Conservation (phyloP, 2,329 filamentous ascomycete species). For the Ustilaginoidea virens region DNA sequence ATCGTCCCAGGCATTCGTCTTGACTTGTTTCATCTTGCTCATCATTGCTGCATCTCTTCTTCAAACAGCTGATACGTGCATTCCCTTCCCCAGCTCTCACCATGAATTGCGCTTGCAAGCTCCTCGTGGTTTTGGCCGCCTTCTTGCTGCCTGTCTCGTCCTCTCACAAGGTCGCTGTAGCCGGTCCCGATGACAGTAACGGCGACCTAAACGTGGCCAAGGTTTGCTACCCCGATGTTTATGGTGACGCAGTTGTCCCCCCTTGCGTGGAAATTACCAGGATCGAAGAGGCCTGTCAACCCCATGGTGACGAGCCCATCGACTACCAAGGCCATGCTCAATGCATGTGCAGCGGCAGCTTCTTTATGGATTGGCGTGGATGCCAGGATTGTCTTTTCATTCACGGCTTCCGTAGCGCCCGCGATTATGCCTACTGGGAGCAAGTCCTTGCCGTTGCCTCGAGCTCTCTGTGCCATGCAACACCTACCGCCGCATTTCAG, state of each 20-base stretch:
- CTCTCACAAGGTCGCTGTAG: neutral
- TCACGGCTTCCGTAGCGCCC: constrained; percentile 23
- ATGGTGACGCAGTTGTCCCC: constrained; percentile 5
- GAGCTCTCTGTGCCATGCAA: constrained; percentile 19
- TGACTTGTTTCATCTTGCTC: neutral
- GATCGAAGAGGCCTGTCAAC: constrained; percentile 15
- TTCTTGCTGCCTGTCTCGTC: constrained; percentile 6
- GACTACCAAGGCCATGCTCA: constrained; percentile 14
- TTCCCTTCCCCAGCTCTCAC: too few species aligned
- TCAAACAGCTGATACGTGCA: too few species aligned
- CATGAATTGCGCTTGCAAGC: constrained; percentile 6
- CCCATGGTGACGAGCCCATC: constrained; percentile 12
- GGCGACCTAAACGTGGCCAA: neutral
- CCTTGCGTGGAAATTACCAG: constrained; percentile 15
- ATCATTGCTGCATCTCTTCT: constrained; percentile 3
- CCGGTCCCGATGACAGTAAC: neutral
- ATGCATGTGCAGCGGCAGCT: constrained; percentile 27
- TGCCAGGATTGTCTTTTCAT: constrained; percentile 25
- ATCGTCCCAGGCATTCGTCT: constrained; percentile 2
- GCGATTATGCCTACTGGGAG: constrained; percentile 17
- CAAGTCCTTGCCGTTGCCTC: constrained; percentile 19
- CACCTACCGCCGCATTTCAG: constrained; percentile 20
- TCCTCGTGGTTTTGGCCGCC: constrained; percentile 5
- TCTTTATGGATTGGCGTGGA: constrained; percentile 25
- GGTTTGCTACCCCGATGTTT: constrained; percentile 5